Conservation (phyloP, 2,329 filamentous ascomycete genomes). For the Cylindrodendrum hubeiense region DNA sequence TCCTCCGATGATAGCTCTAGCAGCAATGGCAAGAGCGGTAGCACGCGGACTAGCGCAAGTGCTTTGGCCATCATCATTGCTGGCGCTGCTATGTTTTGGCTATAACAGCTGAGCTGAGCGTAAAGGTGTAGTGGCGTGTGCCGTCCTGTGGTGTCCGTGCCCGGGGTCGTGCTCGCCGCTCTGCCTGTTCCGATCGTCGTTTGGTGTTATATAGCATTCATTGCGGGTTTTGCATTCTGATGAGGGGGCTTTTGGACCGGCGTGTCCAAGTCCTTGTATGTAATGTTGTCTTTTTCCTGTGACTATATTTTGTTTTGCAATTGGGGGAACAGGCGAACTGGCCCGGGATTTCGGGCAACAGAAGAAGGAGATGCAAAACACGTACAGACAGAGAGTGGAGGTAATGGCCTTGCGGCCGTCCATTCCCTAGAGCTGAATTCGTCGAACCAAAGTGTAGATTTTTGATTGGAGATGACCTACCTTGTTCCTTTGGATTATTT, state of each 20-base stretch:
- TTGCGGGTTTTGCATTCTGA: conserved; percentile 36
- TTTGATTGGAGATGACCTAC: conserved; percentile 2
- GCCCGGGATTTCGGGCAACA: conserved; percentile 21
- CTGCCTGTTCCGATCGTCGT: not conserved
- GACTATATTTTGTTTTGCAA: conserved; percentile 31
- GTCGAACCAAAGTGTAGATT: conserved; percentile 5
- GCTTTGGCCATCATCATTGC: conserved; percentile 54
- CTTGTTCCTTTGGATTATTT: conserved; percentile 5
- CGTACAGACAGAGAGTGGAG: conserved; percentile 22
- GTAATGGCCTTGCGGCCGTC: conserved; percentile 39
- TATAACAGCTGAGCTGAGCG: conserved; percentile 39
- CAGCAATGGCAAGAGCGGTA: conserved; percentile 48
- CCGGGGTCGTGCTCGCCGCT: conserved; percentile 16
- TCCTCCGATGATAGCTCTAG: conserved; percentile 41
- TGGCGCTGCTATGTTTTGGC: conserved; percentile 50
- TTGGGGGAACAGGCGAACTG: conserved; percentile 29
- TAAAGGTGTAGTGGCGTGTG: not conserved
- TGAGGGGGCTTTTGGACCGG: conserved; percentile 33
- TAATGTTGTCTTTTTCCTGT: conserved; percentile 39
- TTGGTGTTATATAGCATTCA: conserved; percentile 38
- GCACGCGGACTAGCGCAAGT: conserved; percentile 50
- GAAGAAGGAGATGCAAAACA: conserved; percentile 2
- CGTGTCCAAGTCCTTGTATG: conserved; percentile 36
- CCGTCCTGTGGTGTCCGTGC: conserved; percentile 1
- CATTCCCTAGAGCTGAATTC: conserved; percentile 29